phyloP scores from a whole-genome alignment of 345 rosid species.

The Punica granatum region DNA sequence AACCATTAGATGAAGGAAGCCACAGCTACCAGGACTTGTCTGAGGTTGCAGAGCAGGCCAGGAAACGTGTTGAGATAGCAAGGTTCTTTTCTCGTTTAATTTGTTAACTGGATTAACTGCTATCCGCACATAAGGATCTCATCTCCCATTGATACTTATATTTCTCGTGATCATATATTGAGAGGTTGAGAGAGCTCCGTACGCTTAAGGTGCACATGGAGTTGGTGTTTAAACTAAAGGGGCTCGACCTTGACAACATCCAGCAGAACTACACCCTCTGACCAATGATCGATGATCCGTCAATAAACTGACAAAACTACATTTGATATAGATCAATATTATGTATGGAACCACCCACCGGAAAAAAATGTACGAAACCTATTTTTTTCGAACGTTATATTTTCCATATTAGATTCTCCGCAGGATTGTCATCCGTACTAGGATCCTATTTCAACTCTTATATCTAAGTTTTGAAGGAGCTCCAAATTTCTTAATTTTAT shows the following conservation, averaged over 20 bases:
- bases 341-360: no score
- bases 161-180: not conserved
- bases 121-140: not conserved
- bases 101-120: not conserved
- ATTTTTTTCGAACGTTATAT: no score
- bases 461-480: no score
- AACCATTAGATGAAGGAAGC: no score
- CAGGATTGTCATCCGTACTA: no score
- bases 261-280: not conserved
- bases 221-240: not conserved
- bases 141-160: not conserved
- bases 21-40: not conserved
- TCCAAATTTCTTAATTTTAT: no score
- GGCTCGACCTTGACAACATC: not conserved
- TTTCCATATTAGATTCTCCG: no score
- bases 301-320: not conserved
- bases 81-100: not conserved
- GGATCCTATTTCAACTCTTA: no score
- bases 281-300: not conserved
- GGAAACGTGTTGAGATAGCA: not conserved
- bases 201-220: not conserved
- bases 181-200: not conserved
- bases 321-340: no score
- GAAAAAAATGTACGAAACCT: no score
- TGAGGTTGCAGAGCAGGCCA: not conserved